Evolutionary conservation across 352 stramenopile species (phyloP).

Genomic region (Globisporangium lucens): DNA sequence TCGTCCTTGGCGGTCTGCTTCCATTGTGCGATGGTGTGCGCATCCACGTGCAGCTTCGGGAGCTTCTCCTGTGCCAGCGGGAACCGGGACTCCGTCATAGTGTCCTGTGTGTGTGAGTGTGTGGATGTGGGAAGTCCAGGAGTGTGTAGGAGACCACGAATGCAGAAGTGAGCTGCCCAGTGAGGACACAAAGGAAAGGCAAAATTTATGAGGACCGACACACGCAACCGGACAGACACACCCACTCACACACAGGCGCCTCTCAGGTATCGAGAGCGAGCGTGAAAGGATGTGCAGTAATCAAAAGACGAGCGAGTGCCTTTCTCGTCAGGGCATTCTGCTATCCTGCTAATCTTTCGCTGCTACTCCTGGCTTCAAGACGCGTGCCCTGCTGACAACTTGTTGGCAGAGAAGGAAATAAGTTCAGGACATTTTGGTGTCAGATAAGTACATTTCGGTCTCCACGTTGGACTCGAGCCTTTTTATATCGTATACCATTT

Average conservation of each 20-base stretch:
- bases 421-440: not conserved
- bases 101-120: not conserved
- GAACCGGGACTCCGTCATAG: conserved; percentile 1
- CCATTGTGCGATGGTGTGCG: not conserved
- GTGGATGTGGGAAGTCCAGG: not conserved
- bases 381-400: conserved; percentile 4
- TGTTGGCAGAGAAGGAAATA: not conserved
- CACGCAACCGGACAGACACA: not conserved
- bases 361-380: not conserved
- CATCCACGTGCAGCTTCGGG: conserved; percentile 3
- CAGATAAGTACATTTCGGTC: conserved; percentile 3
- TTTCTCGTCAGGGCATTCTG: not conserved
- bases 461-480: not conserved
- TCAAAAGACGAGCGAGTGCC: not conserved
- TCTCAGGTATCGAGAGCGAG: too few species aligned
- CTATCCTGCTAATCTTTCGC: not conserved
- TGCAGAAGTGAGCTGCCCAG: not conserved
- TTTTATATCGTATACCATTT: not conserved
- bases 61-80: conserved; percentile 3
- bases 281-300: conserved; percentile 3
- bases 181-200: not conserved
- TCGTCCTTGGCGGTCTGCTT: conserved; percentile 1
- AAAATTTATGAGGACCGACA: not conserved
- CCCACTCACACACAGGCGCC: not conserved
- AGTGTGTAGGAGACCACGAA: conserved; percentile 7